Evolutionary conservation across 2,329 filamentous ascomycete species (phyloP), one percentile per base, ranked within the genome.

Genomic region (Monilinia vaccinii-corymbosi): DNA sequence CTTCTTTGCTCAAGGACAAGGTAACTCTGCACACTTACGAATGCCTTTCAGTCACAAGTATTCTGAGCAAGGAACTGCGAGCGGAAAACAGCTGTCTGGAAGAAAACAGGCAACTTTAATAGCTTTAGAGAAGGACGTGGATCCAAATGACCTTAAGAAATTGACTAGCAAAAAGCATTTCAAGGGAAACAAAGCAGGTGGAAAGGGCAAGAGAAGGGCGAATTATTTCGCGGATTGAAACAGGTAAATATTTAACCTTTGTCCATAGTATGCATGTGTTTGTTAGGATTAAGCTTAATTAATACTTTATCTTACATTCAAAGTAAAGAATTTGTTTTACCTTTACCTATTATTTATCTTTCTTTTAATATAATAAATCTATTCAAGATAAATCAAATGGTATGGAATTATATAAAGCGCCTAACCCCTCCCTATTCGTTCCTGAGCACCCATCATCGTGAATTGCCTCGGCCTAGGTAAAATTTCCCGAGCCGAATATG

Each of bases 41-140:
- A 85, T 85, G 78, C 92, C 94, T 0, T 97, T 97, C 77, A 93
- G 86, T 74, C 84, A 94, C 76, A 89, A 94, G 75, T 95, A 97
- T 75, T 86, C 85, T 3, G 82, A 94, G 74, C 91, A 96, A 71
- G 91, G 91, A 5, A 76, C 77, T 49, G 75, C 73, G 7, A 74
- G 76, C 62, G 78, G 79, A 18, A 95, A 90, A 76, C 78, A 87
- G 64, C 75, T 97, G 50, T 90, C 83, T 21, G 92, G 92, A 0
- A 81, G 94, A 62, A 99, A 99, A 74, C 82, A 90, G 55, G 85
- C 85, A 70, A 80, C 87, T 44, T 83, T 97, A 78, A 78, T 89
- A 55, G 93, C 93, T 13, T 71, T 97, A 63, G 91, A 97, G 76
- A 89, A 87, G 62, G 89, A 90, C 16, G 73, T 97, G 40, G 91